These are phyloP conservation scores for Melanomma pulvis-pyrius DNA, from an alignment of 495 filamentous ascomycete species.

Conservation along the genomic window DNA sequence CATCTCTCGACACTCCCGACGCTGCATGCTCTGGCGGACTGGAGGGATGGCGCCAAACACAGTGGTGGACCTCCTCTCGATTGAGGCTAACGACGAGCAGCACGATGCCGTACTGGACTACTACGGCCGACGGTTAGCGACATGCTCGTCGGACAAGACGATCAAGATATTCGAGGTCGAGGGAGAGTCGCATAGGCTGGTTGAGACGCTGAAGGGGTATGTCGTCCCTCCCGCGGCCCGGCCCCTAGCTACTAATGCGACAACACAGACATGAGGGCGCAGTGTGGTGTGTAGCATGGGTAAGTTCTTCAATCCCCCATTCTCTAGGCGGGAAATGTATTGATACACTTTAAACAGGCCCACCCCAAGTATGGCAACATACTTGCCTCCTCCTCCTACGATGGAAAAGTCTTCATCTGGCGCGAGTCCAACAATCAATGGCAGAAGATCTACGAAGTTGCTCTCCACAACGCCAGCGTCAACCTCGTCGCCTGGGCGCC, in stretches of 20 bases:
- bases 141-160: constrained; percentile 95
- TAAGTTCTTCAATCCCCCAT: constrained; percentile 38
- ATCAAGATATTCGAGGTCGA: constrained; percentile 99
- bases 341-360: constrained; percentile 54
- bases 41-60: not conserved
- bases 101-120: constrained; percentile 98
- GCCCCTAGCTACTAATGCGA: constrained; percentile 16
- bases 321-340: not conserved
- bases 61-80: constrained; percentile 24
- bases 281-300: constrained; percentile 95
- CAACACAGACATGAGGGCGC: constrained; percentile 85
- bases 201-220: constrained; percentile 94
- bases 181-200: constrained; percentile 84
- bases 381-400: constrained; percentile 89
- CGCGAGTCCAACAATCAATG: constrained; percentile 70
- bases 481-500: constrained; percentile 98
- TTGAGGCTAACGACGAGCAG: constrained; percentile 52
- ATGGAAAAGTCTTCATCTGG: constrained; percentile 98
- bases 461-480: constrained; percentile 88
- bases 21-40: not conserved
- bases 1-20: not conserved
- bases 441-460: constrained; percentile 84
- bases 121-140: constrained; percentile 94
- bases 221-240: constrained; percentile 16
- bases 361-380: constrained; percentile 99